Evolutionary conservation across 305 asterid species (phyloP).

Genomic region (Petunia hybrid): DNA sequence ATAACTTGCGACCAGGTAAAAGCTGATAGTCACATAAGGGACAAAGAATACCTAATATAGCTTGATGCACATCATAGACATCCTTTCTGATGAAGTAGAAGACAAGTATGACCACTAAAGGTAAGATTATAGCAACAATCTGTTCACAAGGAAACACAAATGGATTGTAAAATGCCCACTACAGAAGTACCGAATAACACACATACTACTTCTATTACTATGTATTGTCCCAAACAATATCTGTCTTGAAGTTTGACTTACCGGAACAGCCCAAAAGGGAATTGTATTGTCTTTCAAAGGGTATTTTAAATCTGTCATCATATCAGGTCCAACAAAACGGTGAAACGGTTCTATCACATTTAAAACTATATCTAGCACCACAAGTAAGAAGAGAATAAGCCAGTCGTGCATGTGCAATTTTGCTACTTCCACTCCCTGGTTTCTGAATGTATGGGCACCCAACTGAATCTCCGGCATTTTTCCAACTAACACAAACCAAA

Average conservation of each 20-base stretch:
- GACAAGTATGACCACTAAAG: constrained; percentile 55
- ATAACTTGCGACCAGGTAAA: constrained; percentile 28
- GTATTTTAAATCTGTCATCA: constrained; percentile 89
- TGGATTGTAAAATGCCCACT: constrained; percentile 21
- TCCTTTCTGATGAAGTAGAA: constrained; percentile 72
- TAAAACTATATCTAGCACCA: constrained; percentile 67
- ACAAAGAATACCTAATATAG: constrained; percentile 65
- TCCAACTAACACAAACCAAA: constrained; percentile 47
- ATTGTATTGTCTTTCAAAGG: constrained; percentile 84
- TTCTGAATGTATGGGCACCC: constrained; percentile 81
- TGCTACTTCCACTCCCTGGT: constrained; percentile 81
- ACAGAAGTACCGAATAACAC: not conserved
- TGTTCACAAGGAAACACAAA: constrained; percentile 43
- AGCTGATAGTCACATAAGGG: constrained; percentile 20
- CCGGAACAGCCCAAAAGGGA: constrained; percentile 95
- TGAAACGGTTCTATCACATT: constrained; percentile 92
- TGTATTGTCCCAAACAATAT: constrained; percentile 19
- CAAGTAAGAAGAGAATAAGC: constrained; percentile 83
- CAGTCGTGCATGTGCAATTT: constrained; percentile 90
- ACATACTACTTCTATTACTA: constrained; percentile 5
- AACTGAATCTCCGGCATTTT: constrained; percentile 91
- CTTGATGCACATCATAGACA: constrained; percentile 88
- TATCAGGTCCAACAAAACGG: constrained; percentile 87
- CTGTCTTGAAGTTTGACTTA: constrained; percentile 41
- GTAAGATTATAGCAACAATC: constrained; percentile 75